Conservation (phyloP, 2,329 filamentous ascomycete genomes). For the Scedosporium boydii region DNA sequence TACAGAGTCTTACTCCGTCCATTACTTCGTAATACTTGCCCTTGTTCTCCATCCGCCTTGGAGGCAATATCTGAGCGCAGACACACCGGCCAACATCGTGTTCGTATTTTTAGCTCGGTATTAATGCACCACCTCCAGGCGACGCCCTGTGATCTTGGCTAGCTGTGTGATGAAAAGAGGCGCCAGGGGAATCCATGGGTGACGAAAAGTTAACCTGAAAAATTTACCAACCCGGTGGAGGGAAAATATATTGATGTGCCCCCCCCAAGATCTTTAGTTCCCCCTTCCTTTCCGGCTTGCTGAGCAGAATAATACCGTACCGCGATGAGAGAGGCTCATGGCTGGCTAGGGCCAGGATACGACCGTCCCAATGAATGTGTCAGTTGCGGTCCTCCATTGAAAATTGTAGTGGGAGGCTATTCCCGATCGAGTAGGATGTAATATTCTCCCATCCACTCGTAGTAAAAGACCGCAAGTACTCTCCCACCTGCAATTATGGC, state of each 20-base stretch:
- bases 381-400: not conserved
- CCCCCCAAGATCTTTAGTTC: too few relatives aligned
- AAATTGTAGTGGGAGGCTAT: not conserved
- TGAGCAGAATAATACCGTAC: not conserved
- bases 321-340: not conserved
- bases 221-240: too few relatives aligned
- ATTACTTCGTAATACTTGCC: too few relatives aligned
- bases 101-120: not conserved
- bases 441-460: not conserved
- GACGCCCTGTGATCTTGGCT: not conserved
- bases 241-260: too few relatives aligned
- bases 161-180: not conserved
- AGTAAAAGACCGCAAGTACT: too few relatives aligned
- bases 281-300: not conserved
- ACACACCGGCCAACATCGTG: not conserved
- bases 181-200: not conserved
- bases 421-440: not conserved
- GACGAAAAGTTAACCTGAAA: too few relatives aligned
- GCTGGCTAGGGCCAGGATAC: not conserved
- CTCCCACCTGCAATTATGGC: not conserved
- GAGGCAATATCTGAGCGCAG: too few relatives aligned
- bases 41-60: not conserved
- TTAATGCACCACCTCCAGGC: too few relatives aligned
- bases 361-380: not conserved
- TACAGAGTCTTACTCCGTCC: too few relatives aligned